These are phyloP conservation scores for Microbotryomycetes sp. DNA, from an alignment of 1,284 basidiomycete genomes.

Conservation along the genomic window DNA sequence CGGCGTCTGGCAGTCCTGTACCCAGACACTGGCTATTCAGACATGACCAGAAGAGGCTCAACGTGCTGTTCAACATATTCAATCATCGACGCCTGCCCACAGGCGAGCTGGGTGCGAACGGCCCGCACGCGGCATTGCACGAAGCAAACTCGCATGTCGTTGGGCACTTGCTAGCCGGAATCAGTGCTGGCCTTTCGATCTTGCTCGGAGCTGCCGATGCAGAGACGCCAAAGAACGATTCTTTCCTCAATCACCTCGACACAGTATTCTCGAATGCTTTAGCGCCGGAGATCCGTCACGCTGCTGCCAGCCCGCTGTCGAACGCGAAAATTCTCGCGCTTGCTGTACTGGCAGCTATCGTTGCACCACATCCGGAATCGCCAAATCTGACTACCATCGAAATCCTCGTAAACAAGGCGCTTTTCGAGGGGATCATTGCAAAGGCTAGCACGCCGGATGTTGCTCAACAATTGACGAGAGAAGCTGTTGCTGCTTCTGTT, in stretches of 20 bases:
- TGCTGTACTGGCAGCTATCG: not conserved
- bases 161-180: not conserved
- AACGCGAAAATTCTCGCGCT: not conserved
- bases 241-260: not conserved
- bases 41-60: not conserved
- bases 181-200: not conserved
- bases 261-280: not conserved
- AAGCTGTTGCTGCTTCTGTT: not conserved
- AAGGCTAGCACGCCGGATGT: not conserved
- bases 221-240: not conserved
- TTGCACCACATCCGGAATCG: not conserved
- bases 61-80: not conserved
- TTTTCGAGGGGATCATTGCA: not conserved
- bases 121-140: not conserved
- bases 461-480: not conserved
- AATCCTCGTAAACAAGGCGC: not conserved
- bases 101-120: not conserved
- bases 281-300: not conserved
- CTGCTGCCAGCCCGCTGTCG: not conserved
- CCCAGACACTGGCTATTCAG: not conserved
- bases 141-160: not conserved
- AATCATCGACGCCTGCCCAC: not conserved
- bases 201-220: not conserved
- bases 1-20: not conserved
- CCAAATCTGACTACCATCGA: not conserved